phyloP scores from a whole-genome alignment of 352 stramenopile genomes.

The Phytophthora multivora region DNA sequence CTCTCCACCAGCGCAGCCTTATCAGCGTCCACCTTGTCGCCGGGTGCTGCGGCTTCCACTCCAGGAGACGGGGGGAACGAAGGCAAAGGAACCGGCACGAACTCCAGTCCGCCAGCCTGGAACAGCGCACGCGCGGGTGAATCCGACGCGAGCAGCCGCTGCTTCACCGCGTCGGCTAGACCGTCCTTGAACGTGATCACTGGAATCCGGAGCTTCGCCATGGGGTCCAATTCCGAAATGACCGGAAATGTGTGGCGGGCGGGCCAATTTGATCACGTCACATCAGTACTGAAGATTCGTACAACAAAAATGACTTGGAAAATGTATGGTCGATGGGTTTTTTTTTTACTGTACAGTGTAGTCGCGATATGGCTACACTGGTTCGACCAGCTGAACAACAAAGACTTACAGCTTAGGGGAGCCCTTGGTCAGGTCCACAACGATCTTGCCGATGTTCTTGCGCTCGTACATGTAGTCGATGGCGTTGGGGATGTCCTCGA shows the following conservation, averaged over 20 bases:
- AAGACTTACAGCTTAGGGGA: slow-evolving; percentile 27
- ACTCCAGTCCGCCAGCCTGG: slow-evolving; percentile 42
- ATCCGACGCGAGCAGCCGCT: slow-evolving; percentile 31
- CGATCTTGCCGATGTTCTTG: slow-evolving; percentile 86
- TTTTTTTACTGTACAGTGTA: no score
- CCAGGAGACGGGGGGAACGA: slow-evolving; percentile 30
- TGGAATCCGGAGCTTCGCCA: slow-evolving; percentile 45
- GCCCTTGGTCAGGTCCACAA: slow-evolving; percentile 63
- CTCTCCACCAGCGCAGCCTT: slow-evolving; percentile 7
- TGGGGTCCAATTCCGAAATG: slow-evolving; percentile 21
- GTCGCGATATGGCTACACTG: slow-evolving; percentile 21
- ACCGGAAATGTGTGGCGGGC: neutral
- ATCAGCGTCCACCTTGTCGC: slow-evolving; percentile 3
- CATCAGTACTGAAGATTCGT: slow-evolving; percentile 31
- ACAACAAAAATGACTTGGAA: slow-evolving; percentile 14
- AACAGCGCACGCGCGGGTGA: slow-evolving; percentile 50
- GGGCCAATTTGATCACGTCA: slow-evolving; percentile 48
- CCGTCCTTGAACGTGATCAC: slow-evolving; percentile 59
- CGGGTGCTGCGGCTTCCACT: slow-evolving; percentile 24
- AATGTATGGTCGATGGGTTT: slow-evolving; percentile 9
- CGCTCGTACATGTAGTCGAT: slow-evolving; percentile 78
- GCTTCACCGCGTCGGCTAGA: slow-evolving; percentile 43
- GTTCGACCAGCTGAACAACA: slow-evolving; percentile 1
- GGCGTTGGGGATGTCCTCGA: slow-evolving; percentile 64
- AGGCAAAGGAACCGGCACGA: slow-evolving; percentile 38